Percentiles rank a stretch among this genome's conserved stretches.
These are phyloP conservation scores for Pachyrhizus erosus DNA, from an alignment of 306 rosid species.

Conservation along the genomic window DNA sequence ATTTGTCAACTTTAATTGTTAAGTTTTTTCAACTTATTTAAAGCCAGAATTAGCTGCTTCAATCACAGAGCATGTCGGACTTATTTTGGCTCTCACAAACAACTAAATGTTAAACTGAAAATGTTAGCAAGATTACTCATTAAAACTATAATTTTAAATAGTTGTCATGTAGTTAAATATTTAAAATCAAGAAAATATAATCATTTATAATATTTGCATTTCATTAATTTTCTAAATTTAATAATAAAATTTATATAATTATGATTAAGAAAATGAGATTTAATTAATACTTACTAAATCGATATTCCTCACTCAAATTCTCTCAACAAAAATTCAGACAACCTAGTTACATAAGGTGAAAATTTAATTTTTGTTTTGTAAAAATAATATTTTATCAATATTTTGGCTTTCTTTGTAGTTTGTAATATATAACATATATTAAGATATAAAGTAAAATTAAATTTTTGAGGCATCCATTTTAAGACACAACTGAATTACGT, in stretches of 20 bases:
- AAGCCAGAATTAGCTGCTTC: conserved; percentile 1
- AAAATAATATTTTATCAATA: background rate
- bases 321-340: background rate
- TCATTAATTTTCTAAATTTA: background rate
- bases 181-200: background rate
- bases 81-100: background rate
- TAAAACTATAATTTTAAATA: background rate
- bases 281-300: background rate
- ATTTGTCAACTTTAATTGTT: background rate
- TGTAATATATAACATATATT: background rate
- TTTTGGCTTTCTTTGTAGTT: background rate
- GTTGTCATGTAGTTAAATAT: background rate
- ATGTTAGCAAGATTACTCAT: background rate
- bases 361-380: background rate
- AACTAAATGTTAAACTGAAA: background rate
- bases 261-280: background rate
- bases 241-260: background rate
- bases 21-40: conserved; percentile 7
- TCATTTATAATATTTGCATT: background rate
- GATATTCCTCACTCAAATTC: background rate
- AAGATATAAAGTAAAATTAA: too few species aligned
- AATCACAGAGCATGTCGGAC: background rate
- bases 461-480: too few species aligned
- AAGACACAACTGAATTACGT: too few species aligned
- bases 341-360: background rate